phyloP scores from a whole-genome alignment of 768 basidiomycete species.

The Phylloporus arenicola region DNA sequence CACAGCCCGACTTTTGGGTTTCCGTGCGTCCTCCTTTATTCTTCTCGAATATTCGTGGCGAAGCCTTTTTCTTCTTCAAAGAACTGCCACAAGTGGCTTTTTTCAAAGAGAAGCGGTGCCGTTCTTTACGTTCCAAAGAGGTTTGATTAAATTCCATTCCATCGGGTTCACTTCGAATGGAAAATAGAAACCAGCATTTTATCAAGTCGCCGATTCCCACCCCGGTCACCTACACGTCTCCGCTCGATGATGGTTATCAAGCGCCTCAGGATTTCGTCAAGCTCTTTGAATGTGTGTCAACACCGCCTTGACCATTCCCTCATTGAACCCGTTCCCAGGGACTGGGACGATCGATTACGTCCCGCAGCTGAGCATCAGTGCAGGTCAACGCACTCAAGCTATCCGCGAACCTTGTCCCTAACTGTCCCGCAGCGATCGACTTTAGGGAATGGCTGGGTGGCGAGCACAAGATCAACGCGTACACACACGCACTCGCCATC shows the following conservation, averaged over 20 bases:
- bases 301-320: neutral
- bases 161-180: neutral
- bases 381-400: slow-evolving; percentile 35
- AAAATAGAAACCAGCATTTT: slow-evolving; percentile 54
- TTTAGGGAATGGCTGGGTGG: slow-evolving; percentile 75
- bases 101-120: slow-evolving; percentile 60
- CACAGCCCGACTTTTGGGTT: slow-evolving; percentile 71
- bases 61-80: slow-evolving; percentile 18
- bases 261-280: slow-evolving; percentile 37
- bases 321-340: slow-evolving; percentile 38
- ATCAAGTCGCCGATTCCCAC: slow-evolving; percentile 59
- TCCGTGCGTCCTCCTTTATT: slow-evolving; percentile 42
- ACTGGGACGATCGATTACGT: slow-evolving; percentile 57
- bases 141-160: slow-evolving; percentile 26
- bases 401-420: neutral
- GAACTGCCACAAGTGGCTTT: slow-evolving; percentile 88
- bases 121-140: slow-evolving; percentile 69
- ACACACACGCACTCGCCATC: slow-evolving; percentile 65
- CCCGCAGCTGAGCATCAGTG: slow-evolving; percentile 47
- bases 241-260: slow-evolving; percentile 31
- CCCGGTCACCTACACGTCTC: slow-evolving; percentile 46
- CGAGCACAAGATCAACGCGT: slow-evolving; percentile 63
- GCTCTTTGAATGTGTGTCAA: slow-evolving; percentile 42
- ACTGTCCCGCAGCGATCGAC: slow-evolving; percentile 47
- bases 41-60: neutral